Evolutionary conservation across 495 filamentous ascomycete species (phyloP), one percentile per base, ranked within the genome.

Genomic region (Hypoxylon crocopeplum): DNA sequence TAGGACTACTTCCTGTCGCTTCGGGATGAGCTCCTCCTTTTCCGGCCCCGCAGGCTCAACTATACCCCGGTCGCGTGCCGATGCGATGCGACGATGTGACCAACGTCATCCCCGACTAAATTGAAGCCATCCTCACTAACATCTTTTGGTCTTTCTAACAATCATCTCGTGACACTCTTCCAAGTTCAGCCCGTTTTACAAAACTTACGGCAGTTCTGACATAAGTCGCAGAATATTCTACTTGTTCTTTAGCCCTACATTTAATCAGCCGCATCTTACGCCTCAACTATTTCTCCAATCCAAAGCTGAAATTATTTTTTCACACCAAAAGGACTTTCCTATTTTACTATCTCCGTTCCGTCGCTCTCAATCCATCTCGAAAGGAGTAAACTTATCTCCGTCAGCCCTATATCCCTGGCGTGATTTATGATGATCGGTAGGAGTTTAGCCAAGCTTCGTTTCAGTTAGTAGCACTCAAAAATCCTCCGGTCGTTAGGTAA

Each of bases 61-160:
- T 17, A 63, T 64, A 29, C 37, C 36, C 60, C 60, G 54, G 21
- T 19, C 13, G 41, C 12, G 10, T 22, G 4, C 16, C 0, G 12
- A 5, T 16, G 8, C 34, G 5, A 38, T 38, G 4, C 13, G 34
- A 8, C 34, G 32, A 34, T 34, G 29, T 39, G 21, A 15, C 55
- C 36, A 42, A 62, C 52, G 40, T 48, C 59, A 62, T 62, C 46
- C 33, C 47, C 13, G 40, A 29, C 53, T 56, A 64, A 58, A 49
- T 13, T 54, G 51, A 64, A 54, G 59, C 41, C 47, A 63, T 58
- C 36, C 11, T 30, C 41, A n/a, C 47, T 59, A 51, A 33, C 20
- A 21, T 30, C 20, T 27, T 47, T 45, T 1, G 32, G 7, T 19
- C 19, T 41, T 22, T 39, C 10, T 37, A 5, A n/a, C 25, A 6